Conservation (phyloP, 495 filamentous ascomycete species). For the Neurospora sublineolata region DNA sequence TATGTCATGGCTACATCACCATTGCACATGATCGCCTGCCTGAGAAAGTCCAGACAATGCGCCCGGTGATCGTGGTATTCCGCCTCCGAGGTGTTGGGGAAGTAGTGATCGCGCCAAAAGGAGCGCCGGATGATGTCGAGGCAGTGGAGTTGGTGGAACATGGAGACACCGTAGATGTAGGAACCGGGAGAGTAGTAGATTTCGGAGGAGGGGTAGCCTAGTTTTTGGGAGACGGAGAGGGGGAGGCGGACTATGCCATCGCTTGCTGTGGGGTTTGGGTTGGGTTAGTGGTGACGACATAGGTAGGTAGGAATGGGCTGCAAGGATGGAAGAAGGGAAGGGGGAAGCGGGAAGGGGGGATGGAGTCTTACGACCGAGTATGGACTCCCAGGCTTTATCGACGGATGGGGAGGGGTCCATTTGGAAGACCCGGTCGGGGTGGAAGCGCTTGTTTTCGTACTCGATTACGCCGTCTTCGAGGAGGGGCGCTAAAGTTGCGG, state of each 20-base stretch:
- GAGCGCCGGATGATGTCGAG: constrained; percentile 1
- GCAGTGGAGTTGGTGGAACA: constrained; percentile 20
- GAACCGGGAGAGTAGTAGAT: background rate
- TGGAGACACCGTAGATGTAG: constrained; percentile 6
- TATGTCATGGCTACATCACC: background rate
- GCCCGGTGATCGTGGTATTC: background rate
- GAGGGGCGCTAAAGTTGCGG: background rate
- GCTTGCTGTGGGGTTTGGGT: background rate
- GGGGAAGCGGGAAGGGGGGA: background rate
- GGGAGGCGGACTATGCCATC: background rate
- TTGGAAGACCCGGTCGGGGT: background rate
- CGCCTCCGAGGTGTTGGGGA: background rate
- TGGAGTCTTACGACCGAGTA: background rate
- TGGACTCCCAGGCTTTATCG: background rate
- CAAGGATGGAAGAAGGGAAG: too few relatives aligned
- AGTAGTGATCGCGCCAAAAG: background rate
- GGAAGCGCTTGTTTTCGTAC: background rate
- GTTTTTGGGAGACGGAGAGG: background rate
- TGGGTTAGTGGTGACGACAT: too few relatives aligned
- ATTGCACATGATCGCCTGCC: background rate
- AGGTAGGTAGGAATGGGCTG: background rate
- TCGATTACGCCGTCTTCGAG: background rate
- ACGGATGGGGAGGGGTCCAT: background rate
- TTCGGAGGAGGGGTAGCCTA: background rate
- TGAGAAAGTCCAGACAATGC: background rate